Evolutionary conservation across 2,329 filamentous ascomycete species (phyloP).

Genomic region (Fusarium sp.): DNA sequence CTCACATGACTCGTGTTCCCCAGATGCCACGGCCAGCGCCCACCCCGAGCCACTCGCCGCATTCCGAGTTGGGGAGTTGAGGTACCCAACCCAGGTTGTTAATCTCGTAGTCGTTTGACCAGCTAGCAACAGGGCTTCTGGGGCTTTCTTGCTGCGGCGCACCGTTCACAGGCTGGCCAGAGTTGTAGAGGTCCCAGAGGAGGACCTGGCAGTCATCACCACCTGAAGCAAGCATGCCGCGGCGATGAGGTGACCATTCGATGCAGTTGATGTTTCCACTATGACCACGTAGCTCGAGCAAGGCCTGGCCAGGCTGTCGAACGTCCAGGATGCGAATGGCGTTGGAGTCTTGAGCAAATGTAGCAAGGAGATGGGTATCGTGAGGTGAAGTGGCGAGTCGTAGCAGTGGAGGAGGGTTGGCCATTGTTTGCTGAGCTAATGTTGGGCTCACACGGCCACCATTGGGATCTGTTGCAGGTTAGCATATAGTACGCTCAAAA

Average conservation of each 20-base stretch:
- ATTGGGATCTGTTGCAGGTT: slow-evolving; percentile 56
- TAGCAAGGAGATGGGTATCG: slow-evolving; percentile 94
- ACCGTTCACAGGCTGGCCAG: slow-evolving; percentile 59
- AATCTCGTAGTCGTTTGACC: slow-evolving; percentile 88
- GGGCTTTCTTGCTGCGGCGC: slow-evolving; percentile 62
- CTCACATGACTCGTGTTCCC: slow-evolving; percentile 67
- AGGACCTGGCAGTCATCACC: slow-evolving; percentile 92
- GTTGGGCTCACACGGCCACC: slow-evolving; percentile 76
- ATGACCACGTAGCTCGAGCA: slow-evolving; percentile 92
- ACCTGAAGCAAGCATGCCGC: slow-evolving; percentile 89
- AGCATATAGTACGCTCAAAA: background rate
- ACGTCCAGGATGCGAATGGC: slow-evolving; percentile 95
- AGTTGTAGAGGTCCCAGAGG: slow-evolving; percentile 89
- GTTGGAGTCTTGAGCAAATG: slow-evolving; percentile 92
- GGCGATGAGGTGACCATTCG: slow-evolving; percentile 90
- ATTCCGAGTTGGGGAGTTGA: slow-evolving; percentile 71
- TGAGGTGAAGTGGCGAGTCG: slow-evolving; percentile 91
- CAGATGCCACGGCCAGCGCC: slow-evolving; percentile 83
- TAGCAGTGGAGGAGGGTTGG: slow-evolving; percentile 78
- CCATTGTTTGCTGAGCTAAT: slow-evolving; percentile 79
- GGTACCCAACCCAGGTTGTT: slow-evolving; percentile 88
- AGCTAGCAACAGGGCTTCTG: slow-evolving; percentile 76
- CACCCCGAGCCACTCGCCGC: slow-evolving; percentile 85
- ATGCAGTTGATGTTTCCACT: slow-evolving; percentile 87
- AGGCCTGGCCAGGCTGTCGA: slow-evolving; percentile 91